Conservation (phyloP, 1,284 basidiomycete genomes). For the Leucoagaricus sp. region DNA sequence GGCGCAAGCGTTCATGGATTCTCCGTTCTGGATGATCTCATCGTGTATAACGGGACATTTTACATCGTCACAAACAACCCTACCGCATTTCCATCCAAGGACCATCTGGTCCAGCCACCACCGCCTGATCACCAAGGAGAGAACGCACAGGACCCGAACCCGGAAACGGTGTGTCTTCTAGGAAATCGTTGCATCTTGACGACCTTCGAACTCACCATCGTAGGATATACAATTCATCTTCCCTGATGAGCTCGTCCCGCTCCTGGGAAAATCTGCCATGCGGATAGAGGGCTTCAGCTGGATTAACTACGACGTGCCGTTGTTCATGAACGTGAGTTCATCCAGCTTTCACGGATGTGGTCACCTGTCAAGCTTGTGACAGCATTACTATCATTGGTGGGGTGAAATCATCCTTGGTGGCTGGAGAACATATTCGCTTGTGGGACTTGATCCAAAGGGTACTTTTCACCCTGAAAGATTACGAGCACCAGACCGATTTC, state of each 20-base stretch:
- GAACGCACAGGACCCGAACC: slow-evolving; percentile 24
- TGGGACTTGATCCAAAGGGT: slow-evolving; percentile 19
- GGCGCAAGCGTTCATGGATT: slow-evolving; percentile 24
- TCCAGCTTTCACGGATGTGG: not conserved
- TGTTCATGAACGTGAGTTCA: slow-evolving; percentile 37
- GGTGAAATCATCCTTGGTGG: slow-evolving; percentile 43
- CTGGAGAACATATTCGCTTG: slow-evolving; percentile 34
- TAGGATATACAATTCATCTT: slow-evolving; percentile 37
- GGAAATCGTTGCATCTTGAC: not conserved
- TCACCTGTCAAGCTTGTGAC: not conserved
- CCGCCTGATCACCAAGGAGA: slow-evolving; percentile 15
- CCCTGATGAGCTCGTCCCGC: slow-evolving; percentile 25
- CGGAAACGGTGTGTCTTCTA: slow-evolving; percentile 23
- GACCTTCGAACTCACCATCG: no score
- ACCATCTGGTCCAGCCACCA: slow-evolving; percentile 19
- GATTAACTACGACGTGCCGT: slow-evolving; percentile 36
- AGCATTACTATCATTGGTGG: slow-evolving; percentile 50
- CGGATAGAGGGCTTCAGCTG: slow-evolving; percentile 31
- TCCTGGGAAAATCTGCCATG: slow-evolving; percentile 31
- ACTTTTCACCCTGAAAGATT: slow-evolving; percentile 12
- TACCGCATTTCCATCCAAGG: slow-evolving; percentile 17
- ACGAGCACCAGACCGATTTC: slow-evolving; percentile 31
- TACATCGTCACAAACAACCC: slow-evolving; percentile 27
- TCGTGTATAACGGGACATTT: slow-evolving; percentile 29
- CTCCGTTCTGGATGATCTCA: slow-evolving; percentile 29